These are phyloP conservation scores for Selaginella tamariscina DNA, from an alignment of 75 land plant genomes.

Conservation along the genomic window DNA sequence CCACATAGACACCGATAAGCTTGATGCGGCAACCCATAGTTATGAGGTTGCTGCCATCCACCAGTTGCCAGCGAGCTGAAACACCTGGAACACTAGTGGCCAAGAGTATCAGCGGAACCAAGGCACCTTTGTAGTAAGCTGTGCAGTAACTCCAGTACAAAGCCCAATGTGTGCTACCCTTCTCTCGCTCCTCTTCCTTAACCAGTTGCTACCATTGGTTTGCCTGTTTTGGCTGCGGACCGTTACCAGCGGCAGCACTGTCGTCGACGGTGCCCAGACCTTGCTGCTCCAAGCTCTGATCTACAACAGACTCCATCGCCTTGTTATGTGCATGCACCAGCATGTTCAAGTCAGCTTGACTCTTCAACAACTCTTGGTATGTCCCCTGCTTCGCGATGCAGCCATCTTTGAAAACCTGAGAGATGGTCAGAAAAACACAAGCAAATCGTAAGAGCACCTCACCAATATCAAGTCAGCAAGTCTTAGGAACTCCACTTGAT, in stretches of 20 bases:
- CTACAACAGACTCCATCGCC: slow-evolving; percentile 10
- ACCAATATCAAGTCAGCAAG: background rate
- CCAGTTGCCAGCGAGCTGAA: slow-evolving; percentile 44
- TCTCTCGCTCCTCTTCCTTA: slow-evolving; percentile 50
- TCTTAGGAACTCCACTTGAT: background rate
- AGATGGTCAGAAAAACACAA: background rate
- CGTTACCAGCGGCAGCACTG: background rate
- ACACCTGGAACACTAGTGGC: slow-evolving; percentile 48
- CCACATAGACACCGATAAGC: slow-evolving; percentile 39
- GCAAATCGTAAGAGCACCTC: background rate
- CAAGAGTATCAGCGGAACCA: slow-evolving; percentile 59
- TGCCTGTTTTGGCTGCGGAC: slow-evolving; percentile 2
- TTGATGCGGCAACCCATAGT: background rate
- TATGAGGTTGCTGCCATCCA: slow-evolving; percentile 34
- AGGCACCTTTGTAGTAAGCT: slow-evolving; percentile 53
- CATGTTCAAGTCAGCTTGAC: background rate
- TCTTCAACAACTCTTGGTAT: slow-evolving; percentile 33
- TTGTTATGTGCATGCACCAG: background rate
- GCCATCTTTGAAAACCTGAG: slow-evolving; percentile 63
- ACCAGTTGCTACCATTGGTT: slow-evolving; percentile 18
- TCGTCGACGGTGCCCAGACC: background rate
- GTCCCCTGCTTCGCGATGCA: slow-evolving; percentile 18
- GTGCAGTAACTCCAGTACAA: slow-evolving; percentile 56
- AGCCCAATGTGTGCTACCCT: slow-evolving; percentile 40
- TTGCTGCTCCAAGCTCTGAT: no score